phyloP scores from a whole-genome alignment of 2,329 filamentous ascomycete genomes.

The Penicillium sp. region DNA sequence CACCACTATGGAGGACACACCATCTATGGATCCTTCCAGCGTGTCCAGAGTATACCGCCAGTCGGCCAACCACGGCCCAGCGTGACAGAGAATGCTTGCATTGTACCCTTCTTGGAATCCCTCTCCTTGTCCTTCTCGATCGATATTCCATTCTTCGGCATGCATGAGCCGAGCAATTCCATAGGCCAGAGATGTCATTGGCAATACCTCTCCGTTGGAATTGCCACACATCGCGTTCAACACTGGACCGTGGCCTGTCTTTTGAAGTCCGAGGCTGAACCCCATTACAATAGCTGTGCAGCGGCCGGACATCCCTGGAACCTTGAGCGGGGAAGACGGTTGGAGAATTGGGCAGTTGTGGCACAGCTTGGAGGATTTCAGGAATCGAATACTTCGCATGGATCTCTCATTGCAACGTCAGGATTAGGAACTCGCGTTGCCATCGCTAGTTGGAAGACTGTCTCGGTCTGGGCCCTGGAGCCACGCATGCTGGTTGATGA shows the following conservation, averaged over 20 bases:
- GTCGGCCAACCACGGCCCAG: constrained; percentile 14
- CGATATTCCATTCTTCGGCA: constrained; percentile 38
- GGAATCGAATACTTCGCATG: constrained; percentile 32
- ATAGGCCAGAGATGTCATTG: constrained; percentile 29
- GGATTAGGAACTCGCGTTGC: constrained; percentile 36
- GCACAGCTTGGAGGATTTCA: constrained; percentile 35
- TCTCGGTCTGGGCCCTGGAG: constrained; percentile 40
- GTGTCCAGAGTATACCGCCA: constrained; percentile 13
- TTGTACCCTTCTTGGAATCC: constrained; percentile 21
- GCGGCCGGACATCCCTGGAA: constrained; percentile 27
- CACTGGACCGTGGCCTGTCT: constrained; percentile 37
- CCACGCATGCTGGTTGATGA: constrained; percentile 35
- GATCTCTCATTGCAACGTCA: constrained; percentile 37
- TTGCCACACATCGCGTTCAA: constrained; percentile 31
- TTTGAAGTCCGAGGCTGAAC: constrained; percentile 31
- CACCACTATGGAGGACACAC: constrained; percentile 31
- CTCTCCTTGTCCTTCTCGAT: constrained; percentile 33
- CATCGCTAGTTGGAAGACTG: constrained; percentile 39
- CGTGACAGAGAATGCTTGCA: constrained; percentile 20
- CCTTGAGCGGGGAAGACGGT: constrained; percentile 38
- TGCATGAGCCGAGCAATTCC: constrained; percentile 23
- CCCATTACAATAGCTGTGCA: constrained; percentile 24
- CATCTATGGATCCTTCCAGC: constrained; percentile 35
- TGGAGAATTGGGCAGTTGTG: constrained; percentile 33
- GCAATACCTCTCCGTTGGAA: constrained; percentile 39